These are phyloP conservation scores for Colletotrichum ledebouriae DNA, from an alignment of 2,329 filamentous ascomycete species.

Conservation along the genomic window DNA sequence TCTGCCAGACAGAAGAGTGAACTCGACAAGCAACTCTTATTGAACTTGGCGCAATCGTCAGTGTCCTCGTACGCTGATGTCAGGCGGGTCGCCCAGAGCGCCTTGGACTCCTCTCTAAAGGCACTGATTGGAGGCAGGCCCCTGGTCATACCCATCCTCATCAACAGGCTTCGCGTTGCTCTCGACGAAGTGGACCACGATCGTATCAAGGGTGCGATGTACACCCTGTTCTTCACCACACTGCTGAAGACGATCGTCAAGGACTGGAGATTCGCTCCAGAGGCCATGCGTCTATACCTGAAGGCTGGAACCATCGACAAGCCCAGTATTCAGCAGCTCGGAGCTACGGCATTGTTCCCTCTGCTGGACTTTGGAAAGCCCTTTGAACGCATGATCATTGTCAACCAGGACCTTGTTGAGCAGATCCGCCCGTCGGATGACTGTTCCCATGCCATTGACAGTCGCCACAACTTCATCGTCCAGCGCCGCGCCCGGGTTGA, in stretches of 20 bases:
- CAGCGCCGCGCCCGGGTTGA: constrained; percentile 84
- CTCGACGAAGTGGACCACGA: constrained; percentile 86
- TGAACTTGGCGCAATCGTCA: constrained; percentile 90
- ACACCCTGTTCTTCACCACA: constrained; percentile 89
- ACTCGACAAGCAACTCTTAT: constrained; percentile 86
- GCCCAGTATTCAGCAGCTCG: constrained; percentile 91
- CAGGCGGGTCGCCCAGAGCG: constrained; percentile 90
- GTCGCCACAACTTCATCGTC: constrained; percentile 80
- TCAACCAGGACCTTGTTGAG: constrained; percentile 79
- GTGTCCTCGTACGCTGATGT: constrained; percentile 96
- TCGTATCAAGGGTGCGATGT: constrained; percentile 94
- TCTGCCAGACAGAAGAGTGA: constrained; percentile 88
- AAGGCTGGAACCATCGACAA: constrained; percentile 92
- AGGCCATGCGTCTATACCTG: constrained; percentile 91
- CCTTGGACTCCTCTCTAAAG: constrained; percentile 93
- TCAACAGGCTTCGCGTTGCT: constrained; percentile 82
- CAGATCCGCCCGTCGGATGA: constrained; percentile 78
- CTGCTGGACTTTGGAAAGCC: constrained; percentile 93
- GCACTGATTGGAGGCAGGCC: constrained; percentile 89
- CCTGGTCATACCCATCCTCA: constrained; percentile 88
- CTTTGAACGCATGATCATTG: constrained; percentile 86
- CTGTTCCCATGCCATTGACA: constrained; percentile 71
- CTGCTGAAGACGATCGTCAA: constrained; percentile 87
- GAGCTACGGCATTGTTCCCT: constrained; percentile 83
- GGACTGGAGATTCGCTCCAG: constrained; percentile 95